phyloP scores from a whole-genome alignment of 345 rosid genomes.

The Pistacia vera region DNA sequence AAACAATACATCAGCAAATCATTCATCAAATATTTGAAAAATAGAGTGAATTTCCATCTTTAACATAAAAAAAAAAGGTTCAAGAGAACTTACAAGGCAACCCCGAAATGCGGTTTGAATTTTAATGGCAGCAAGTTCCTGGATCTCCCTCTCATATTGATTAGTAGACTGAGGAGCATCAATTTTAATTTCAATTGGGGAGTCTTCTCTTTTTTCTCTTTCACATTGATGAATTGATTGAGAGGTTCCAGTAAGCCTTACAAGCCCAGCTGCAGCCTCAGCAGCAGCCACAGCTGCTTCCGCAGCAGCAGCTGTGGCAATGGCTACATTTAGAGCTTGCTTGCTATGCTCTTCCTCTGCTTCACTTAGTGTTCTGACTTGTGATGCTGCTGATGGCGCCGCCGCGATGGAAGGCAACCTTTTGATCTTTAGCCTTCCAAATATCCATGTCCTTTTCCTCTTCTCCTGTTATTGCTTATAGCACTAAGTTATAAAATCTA shows the following conservation, averaged over 20 bases:
- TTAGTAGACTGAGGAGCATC: conserved; percentile 5
- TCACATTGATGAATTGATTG: conserved; percentile 30
- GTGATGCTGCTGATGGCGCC: conserved; percentile 32
- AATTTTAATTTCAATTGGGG: conserved; percentile 24
- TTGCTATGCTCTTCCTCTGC: conserved; percentile 44
- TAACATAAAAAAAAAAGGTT: background rate
- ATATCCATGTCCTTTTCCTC: conserved; percentile 68
- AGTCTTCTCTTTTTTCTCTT: conserved; percentile 26
- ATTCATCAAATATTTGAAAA: background rate
- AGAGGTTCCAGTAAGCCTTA: conserved; percentile 37
- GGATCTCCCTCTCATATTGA: conserved; percentile 28
- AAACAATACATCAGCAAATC: background rate
- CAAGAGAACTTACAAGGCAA: conserved; percentile 61
- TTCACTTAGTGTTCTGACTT: conserved; percentile 17
- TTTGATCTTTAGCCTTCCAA: conserved; percentile 57
- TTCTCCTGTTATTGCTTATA: conserved; percentile 44
- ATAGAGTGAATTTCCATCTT: background rate
- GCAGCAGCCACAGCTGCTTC: conserved; percentile 62
- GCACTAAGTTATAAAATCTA: background rate
- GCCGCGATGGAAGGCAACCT: conserved; percentile 55
- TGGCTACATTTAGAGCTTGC: conserved; percentile 47
- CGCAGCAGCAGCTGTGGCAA: conserved; percentile 58
- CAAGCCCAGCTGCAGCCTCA: conserved; percentile 52
- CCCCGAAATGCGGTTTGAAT: conserved; percentile 80
- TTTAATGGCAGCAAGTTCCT: conserved; percentile 49